Conservation (phyloP, 2,329 filamentous ascomycete species). For the Chrysoporthe puriensis region DNA sequence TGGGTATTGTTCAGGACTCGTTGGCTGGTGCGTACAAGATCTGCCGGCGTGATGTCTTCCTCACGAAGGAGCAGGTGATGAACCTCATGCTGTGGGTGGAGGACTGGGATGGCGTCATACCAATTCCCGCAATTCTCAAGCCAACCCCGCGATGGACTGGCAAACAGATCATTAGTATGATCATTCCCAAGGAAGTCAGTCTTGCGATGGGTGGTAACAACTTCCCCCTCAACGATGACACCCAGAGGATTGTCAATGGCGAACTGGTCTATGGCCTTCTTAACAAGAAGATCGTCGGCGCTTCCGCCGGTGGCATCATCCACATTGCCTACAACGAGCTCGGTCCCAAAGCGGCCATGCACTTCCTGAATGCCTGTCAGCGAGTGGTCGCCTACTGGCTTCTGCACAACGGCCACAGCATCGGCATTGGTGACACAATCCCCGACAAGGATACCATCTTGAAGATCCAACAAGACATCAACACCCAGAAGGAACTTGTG, state of each 20-base stretch:
- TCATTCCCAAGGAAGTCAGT: slow-evolving; percentile 86
- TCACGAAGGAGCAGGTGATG: slow-evolving; percentile 91
- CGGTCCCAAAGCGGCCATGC: slow-evolving; percentile 81
- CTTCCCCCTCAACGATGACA: slow-evolving; percentile 73
- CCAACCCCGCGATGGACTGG: slow-evolving; percentile 94
- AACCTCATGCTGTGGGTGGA: slow-evolving; percentile 97
- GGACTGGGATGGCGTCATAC: slow-evolving; percentile 94
- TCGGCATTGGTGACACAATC: slow-evolving; percentile 97
- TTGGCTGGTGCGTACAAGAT: slow-evolving; percentile 97
- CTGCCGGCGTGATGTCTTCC: slow-evolving; percentile 87
- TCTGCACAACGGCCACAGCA: slow-evolving; percentile 93
- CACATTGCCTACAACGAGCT: slow-evolving; percentile 97
- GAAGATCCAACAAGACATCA: slow-evolving; percentile 81
- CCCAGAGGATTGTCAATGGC: slow-evolving; percentile 81
- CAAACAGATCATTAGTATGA: slow-evolving; percentile 95
- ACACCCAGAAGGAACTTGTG: slow-evolving; percentile 81
- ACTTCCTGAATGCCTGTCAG: slow-evolving; percentile 95
- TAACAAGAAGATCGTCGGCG: slow-evolving; percentile 93
- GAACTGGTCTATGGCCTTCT: slow-evolving; percentile 89
- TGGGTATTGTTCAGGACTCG: slow-evolving; percentile 99
- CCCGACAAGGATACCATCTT: slow-evolving; percentile 84
- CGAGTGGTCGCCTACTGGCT: slow-evolving; percentile 97
- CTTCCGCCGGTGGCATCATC: slow-evolving; percentile 85
- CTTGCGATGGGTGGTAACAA: slow-evolving; percentile 68
- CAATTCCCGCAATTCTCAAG: slow-evolving; percentile 90